Base-by-base conservation (phyloP, 2,329 filamentous ascomycete genomes). In the Claviceps capensis region DNA sequence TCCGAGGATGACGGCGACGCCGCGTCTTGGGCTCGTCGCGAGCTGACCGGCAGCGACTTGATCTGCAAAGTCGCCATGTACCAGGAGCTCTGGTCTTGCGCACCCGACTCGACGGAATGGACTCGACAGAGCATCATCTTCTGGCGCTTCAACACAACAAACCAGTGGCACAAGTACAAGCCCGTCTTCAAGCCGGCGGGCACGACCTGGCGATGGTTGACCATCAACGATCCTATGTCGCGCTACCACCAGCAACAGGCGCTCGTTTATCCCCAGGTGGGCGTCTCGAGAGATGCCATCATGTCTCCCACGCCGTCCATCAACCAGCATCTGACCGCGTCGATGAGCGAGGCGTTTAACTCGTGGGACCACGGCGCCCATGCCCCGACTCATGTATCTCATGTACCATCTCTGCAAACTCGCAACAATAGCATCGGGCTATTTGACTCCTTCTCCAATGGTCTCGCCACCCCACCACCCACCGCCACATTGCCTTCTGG, bases 11-110 rank as follows among this genome's bases (percentile, higher is more conserved):
- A 70, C 42, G 67, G 67, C 13, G 67, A 70, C 53, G 67, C 67
- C 4, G 65, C 67, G 6, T 65, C 67, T 1, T 70, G 67, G 67
- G 61, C 66, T 5, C 63, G 67, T 2, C 65, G 67, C 5, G 67
- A 70, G 53, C 61, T 61, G 22, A 74, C 74, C 1, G 74, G 75
- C 56, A 76, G 76, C 59, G 77, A 81, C 44, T 70, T 82, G 52
- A 72, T 83, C 49, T 71, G 74, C 57, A 75, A 76, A 62, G 78
- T 83, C 46, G 78, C 78, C 62, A 83, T 83, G 80, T 79, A 81
- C 62, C 81, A 84, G 62, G 81, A 83, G 67, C 72, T 83, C 38
- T 82, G 76, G 73, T 82, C 78, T 3, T 67, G 67, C 56, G 65
- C 76, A 4, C 73, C 73, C 5, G 70, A 72, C 53, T 67, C 66